Base-by-base conservation (phyloP, 805 yeast species). In the Candida tallmaniae region DNA sequence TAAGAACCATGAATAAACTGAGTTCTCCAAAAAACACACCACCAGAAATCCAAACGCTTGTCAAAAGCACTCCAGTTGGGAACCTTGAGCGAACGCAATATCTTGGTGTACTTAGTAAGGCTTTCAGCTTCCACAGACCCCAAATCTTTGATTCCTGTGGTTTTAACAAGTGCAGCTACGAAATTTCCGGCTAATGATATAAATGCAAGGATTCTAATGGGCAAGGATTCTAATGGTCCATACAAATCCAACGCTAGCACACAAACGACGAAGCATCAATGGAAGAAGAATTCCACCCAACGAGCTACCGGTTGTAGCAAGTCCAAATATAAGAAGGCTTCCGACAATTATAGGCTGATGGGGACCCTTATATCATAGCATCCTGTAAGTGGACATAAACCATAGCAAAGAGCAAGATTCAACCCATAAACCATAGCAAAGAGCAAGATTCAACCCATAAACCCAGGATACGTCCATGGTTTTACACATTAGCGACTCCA, bases 231-330 rank as follows among this genome's bases (percentile, higher is more conserved):
- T 32, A 15, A 78, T 67, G 1, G 83, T 66, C 82, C 83, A 78
- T 2, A 61, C 68, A 48, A 64, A 80, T 2, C 85, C 84, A n/a
- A 73, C 53, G 6, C 50, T 47, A 1, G 58, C 48, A 40, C 71
- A 71, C 32, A 75, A 50, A 7, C 61, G 48, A 36, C 70, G 57
- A 39, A 78, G 52, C 50, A 75, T 54, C 23, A 79, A 51, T 1
- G 86, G 84, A 50, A 75, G 72, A 4, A 76, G 47, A 8, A 78
- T 63, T 4, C 86, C 87, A 2, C 85, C 87, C 6, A 77, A 54
- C 4, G 82, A 74, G 2, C 84, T 83, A 2, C 86, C 87, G 54
- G 75, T 56, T 36, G 80, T 74, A 2, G 80, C 79, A 3, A 78
- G 41, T 0, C 86, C 61, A 35, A 67, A 62, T 7, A 65, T 57